These are phyloP conservation scores for Emiliania huxleyi DNA, from an alignment of 78 protist genomes.

Conservation along the genomic window DNA sequence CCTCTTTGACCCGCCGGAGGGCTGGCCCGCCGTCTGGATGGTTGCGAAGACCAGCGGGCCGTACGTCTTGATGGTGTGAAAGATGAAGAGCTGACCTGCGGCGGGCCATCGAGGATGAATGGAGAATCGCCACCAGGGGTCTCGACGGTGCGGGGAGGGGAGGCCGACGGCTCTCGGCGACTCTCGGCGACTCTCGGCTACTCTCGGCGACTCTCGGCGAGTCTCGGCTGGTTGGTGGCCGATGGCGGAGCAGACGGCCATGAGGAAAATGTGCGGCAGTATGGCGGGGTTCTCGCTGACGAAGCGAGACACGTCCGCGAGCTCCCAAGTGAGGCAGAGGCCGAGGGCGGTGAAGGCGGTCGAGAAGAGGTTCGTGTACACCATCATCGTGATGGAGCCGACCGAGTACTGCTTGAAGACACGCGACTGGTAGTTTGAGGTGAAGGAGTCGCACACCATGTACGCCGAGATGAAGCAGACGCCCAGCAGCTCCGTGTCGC, in stretches of 20 bases:
- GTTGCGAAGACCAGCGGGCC: constrained; percentile 9
- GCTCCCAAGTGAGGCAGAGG: not conserved
- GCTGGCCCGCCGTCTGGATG: constrained; percentile 46
- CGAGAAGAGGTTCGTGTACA: constrained; percentile 20
- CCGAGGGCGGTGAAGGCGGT: not conserved
- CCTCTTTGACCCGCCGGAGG: not conserved
- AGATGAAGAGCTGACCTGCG: constrained; percentile 65
- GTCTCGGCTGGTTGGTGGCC: no score
- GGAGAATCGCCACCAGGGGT: no score
- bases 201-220: no score
- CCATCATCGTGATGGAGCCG: constrained; percentile 29
- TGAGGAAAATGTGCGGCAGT: not conserved
- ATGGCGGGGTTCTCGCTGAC: not conserved
- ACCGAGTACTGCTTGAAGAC: not conserved
- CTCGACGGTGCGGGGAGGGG: no score
- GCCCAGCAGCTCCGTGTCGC: not conserved
- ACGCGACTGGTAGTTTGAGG: constrained; percentile 37
- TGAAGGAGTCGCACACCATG: constrained; percentile 51
- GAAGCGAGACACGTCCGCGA: not conserved
- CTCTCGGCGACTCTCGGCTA: no score
- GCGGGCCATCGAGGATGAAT: no score
- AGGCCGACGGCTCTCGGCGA: no score
- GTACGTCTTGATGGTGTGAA: constrained; percentile 11
- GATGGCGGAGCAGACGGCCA: constrained; percentile 16
- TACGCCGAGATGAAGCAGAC: not conserved